Conservation (phyloP, 2,329 filamentous ascomycete genomes). For the Xylariaceae sp. region DNA sequence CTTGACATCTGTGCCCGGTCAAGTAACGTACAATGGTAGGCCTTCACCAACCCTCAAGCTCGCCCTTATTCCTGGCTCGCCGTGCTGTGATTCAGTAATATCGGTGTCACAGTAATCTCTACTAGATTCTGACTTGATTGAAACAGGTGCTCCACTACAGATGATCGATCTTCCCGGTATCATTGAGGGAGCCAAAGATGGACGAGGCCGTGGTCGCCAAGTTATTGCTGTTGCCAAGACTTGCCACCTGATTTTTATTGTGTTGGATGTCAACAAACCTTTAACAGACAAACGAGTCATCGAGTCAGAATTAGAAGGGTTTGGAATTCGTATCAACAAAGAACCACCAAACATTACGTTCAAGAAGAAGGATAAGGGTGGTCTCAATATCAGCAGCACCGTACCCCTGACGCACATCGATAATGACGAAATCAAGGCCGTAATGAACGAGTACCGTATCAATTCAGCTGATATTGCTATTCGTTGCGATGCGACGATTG, state of each 20-base stretch:
- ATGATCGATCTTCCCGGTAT: constrained; percentile 99
- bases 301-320: constrained; percentile 93
- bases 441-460: constrained; percentile 97
- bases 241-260: constrained; percentile 98
- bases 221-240: constrained; percentile 99
- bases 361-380: constrained; percentile 99
- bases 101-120: background rate
- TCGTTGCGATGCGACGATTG: constrained; percentile 94
- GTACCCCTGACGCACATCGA: constrained; percentile 91
- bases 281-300: constrained; percentile 96
- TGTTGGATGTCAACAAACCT: constrained; percentile 97
- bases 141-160: constrained; percentile 83
- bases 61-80: background rate
- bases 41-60: constrained; percentile 11
- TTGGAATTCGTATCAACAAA: constrained; percentile 98
- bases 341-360: constrained; percentile 97
- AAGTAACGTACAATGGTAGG: constrained; percentile 88
- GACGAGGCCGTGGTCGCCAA: constrained; percentile 95
- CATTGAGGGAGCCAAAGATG: constrained; percentile 97
- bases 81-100: background rate
- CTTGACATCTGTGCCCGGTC: constrained; percentile 93
- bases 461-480: constrained; percentile 97
- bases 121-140: constrained; percentile 24
- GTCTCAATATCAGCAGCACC: constrained; percentile 94
- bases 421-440: constrained; percentile 95